These are phyloP conservation scores for Tetradesmus obliquus DNA, from an alignment of 139 green algal species.

Conservation along the genomic window DNA sequence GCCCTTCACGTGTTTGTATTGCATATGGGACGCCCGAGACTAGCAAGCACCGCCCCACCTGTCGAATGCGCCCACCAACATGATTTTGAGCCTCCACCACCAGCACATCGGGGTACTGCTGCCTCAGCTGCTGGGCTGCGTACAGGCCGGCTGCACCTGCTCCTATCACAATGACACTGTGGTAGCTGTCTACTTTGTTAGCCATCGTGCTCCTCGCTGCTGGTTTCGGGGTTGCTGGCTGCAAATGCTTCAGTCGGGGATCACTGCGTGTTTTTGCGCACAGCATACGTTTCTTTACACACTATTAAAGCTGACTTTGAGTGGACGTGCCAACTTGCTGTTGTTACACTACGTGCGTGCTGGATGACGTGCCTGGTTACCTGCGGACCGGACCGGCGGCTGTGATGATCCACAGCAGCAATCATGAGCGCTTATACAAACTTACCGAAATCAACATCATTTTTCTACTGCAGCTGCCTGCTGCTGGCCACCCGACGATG, in stretches of 20 bases:
- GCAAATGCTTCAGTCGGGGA: not conserved
- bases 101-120: slow-evolving; percentile 66
- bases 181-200: slow-evolving; percentile 18
- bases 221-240: not conserved
- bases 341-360: not conserved
- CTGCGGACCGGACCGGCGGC: not conserved
- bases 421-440: not conserved
- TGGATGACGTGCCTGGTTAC: not conserved
- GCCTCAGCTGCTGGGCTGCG: slow-evolving; percentile 60
- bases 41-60: slow-evolving; percentile 51
- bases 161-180: slow-evolving; percentile 66
- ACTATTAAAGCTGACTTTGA: not conserved
- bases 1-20: not conserved
- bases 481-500: not conserved
- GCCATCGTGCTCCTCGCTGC: not conserved
- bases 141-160: slow-evolving; percentile 68
- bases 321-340: not conserved
- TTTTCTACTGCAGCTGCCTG: not conserved
- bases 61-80: slow-evolving; percentile 73
- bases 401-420: not conserved
- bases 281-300: not conserved
- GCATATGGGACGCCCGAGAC: not conserved
- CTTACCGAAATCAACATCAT: not conserved
- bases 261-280: not conserved
- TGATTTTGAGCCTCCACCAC: slow-evolving; percentile 75